Base-by-base conservation (phyloP, 1,139 yeast genomes). In the Meyerozyma sp. region DNA sequence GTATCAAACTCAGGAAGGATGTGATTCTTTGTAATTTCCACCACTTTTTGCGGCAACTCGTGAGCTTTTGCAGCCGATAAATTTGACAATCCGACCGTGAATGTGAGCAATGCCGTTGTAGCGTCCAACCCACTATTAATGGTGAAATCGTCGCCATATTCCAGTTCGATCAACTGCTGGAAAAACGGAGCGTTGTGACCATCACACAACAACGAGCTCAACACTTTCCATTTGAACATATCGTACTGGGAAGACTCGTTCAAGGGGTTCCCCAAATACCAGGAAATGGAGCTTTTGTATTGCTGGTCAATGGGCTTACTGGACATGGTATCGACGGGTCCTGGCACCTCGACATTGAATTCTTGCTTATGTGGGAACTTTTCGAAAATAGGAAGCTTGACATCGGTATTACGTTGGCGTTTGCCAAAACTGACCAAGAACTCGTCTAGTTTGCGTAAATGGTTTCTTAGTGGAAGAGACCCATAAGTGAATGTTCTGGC, bases 171-270 rank as follows among this genome's bases (percentile, higher is more conserved):
- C 46, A 93, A 70, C 21, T 80, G 80, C 62, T 90, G 89, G 62
- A 91, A 88, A 44, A 93, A 73, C 6, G 96, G 93, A 9, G 98
- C 85, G 11, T 93, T 84, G 57, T 91, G 98, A 1, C 98, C 98
- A 59, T 89, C 97, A 54, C 86, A 79, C 32, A 94, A 68, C 46
- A 94, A 68, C 14, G 83, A 79, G 21, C 87, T 80, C 40, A 91
- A 68, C 6, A 91, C 69, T 47, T 82, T 84, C 77, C 93, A 73
- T 41, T 87, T 74, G 60, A 91, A 86, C 0, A 89, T 70, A 43
- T 81, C 83, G 55, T 84, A 85, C 11, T 63, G 69, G 44, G 57
- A 62, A 0, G 48, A 36, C 38, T 76, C 71, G 48, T 87, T 84
- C 8, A 75, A 68, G 1, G 96, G 88, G 32, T 77, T 68, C 5